Evolutionary conservation across 2,329 filamentous ascomycete species (phyloP).

Genomic region (Alternaria dauci): DNA sequence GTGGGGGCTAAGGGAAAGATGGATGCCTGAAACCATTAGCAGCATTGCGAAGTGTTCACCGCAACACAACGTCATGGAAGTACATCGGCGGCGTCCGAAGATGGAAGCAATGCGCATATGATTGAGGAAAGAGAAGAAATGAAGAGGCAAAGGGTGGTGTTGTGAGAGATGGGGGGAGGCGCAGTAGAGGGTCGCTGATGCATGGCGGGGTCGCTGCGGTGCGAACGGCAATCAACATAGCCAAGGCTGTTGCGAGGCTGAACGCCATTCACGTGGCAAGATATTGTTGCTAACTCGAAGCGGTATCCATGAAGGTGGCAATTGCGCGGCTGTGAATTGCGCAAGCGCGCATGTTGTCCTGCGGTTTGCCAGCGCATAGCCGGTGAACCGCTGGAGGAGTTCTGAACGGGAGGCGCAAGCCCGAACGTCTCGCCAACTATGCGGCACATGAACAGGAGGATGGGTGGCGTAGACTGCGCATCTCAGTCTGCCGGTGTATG

Average conservation of each 20-base stretch:
- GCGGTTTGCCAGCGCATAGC: constrained; percentile 10
- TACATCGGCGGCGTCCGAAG: constrained; percentile 8
- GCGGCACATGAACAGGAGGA: background rate
- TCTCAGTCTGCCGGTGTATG: background rate
- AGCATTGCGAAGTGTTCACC: constrained; percentile 5
- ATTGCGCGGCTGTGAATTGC: constrained; percentile 10
- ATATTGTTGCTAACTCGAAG: background rate
- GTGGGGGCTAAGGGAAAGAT: constrained; percentile 32
- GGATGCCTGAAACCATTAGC: constrained; percentile 22
- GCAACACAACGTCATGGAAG: constrained; percentile 2
- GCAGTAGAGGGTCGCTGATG: constrained; percentile 15
- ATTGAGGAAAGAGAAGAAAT: background rate
- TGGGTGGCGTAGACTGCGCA: background rate
- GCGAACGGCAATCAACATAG: background rate
- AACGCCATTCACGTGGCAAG: constrained; percentile 15
- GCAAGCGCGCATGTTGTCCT: constrained; percentile 22
- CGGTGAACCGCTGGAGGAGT: constrained; percentile 6
- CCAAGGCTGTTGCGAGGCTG: constrained; percentile 17
- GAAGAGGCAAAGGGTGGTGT: constrained; percentile 22
- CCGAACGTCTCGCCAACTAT: background rate
- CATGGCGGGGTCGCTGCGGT: constrained; percentile 18
- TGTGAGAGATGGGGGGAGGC: constrained; percentile 10
- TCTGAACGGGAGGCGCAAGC: constrained; percentile 1
- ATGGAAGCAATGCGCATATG: background rate
- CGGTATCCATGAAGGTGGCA: background rate